Evolutionary conservation across 768 basidiomycete genomes (phyloP), one percentile per base, ranked within the genome.

Genomic region (Mrakia frigida): DNA sequence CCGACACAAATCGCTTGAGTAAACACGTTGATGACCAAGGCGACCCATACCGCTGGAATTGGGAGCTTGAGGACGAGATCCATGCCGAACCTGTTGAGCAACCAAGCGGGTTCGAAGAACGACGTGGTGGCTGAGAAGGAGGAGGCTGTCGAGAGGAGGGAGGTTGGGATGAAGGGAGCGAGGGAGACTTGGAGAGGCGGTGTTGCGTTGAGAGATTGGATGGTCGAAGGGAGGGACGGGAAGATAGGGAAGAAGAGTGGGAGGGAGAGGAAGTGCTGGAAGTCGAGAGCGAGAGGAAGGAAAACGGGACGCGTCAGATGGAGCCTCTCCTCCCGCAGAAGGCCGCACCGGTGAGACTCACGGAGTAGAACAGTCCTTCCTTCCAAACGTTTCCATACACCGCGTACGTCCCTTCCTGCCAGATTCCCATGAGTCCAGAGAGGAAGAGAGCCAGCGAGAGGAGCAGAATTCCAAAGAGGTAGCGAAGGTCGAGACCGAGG

Each of bases 341-440:
- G 18, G 25, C 0, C 16, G 39, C 18, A 31, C 5, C 0, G 50
- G 28, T 10, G 18, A 46, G 18, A 68, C 87, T 67, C 81, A 93
- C 92, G 43, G 90, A 91, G 82, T 93, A 94, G 81, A 94, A 93
- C 3, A 93, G 86, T 4, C 89, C 90, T 82, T 93, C 93, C 80
- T 87, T 88, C 93, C 93, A 94, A 59, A 80, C 70, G 79, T 87
- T 88, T 0, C 92, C 92, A 79, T 92, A 92, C 61, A 83, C 86
- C 73, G 83, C 85, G 82, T 91, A 94, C 11, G 91, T 92, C 73
- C 85, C 85, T 81, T 93, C 92, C 85, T 93, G 92, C 52, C 91
- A 84, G 35, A 91, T 81, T 2, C 93, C 93, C 60, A 92, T 86
- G 7, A 88, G 82, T 0, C 89, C 90, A 0, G 89, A 89, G 72